Conservation (phyloP, 257 asterid species). For the Misopates orontium region DNA sequence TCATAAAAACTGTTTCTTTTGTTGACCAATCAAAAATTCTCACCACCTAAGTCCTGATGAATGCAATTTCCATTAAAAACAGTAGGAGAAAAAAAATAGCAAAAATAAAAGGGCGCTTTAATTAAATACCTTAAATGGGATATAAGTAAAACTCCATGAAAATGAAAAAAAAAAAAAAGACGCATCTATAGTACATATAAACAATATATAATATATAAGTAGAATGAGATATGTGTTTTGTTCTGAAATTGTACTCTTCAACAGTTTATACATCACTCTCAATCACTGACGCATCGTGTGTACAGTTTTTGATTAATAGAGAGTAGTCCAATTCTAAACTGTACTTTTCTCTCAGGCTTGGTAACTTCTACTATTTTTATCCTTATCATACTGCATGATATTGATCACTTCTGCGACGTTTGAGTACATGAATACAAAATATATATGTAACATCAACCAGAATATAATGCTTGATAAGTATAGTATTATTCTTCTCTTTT, state of each 20-base stretch:
- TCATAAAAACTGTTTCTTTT: conserved; percentile 40
- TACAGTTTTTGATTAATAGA: conserved; percentile 34
- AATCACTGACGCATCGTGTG: conserved; percentile 48
- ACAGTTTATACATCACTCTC: conserved; percentile 55
- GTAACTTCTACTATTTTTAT: conserved; percentile 43
- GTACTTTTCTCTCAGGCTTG: conserved; percentile 39
- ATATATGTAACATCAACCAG: neutral
- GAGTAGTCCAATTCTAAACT: conserved; percentile 52
- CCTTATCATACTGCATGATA: conserved; percentile 31
- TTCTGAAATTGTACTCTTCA: conserved; percentile 20
- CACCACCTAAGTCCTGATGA: conserved; percentile 16
- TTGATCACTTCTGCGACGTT: conserved; percentile 25
- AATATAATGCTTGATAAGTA: too few species aligned
- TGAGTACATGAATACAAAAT: neutral
- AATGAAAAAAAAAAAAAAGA: too few species aligned
- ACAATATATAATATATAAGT: neutral
- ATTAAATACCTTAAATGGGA: neutral
- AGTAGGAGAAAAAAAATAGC: too few species aligned
- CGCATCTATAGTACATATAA: neutral
- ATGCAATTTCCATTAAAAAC: too few species aligned
- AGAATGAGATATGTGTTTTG: neutral
- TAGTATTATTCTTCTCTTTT: too few species aligned
- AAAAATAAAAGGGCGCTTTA: too few species aligned
- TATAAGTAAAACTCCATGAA: too few species aligned
- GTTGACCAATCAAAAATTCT: conserved; percentile 50